Evolutionary conservation across 805 yeast species (phyloP).

Genomic region (Ogataea corticis): DNA sequence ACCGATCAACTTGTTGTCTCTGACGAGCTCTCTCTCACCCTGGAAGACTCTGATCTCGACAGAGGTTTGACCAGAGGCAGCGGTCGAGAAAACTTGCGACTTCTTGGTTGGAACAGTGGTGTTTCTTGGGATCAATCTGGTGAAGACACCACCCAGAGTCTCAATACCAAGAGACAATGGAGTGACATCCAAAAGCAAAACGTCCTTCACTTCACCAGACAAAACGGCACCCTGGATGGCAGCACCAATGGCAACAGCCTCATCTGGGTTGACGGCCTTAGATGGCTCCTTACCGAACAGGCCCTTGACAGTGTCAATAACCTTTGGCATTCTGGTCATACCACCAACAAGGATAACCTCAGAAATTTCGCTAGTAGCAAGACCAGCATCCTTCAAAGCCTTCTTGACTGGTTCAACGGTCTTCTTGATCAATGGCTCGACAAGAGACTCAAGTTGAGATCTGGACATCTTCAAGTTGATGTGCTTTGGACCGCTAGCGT

Average conservation of each 20-base stretch:
- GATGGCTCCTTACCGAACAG: conserved; percentile 66
- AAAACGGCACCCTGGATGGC: conserved; percentile 87
- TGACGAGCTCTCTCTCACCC: conserved; percentile 98
- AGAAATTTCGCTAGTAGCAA: conserved; percentile 64
- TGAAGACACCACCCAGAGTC: conserved; percentile 97
- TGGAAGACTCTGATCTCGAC: conserved; percentile 98
- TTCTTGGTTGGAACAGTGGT: conserved; percentile 97
- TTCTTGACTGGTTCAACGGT: conserved; percentile 74
- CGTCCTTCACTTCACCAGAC: conserved; percentile 80
- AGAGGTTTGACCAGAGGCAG: conserved; percentile 94
- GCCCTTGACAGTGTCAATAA: conserved; percentile 59
- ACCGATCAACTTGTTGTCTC: conserved; percentile 97
- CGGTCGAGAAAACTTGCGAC: conserved; percentile 94
- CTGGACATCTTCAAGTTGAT: conserved; percentile 60
- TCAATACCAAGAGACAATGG: conserved; percentile 94
- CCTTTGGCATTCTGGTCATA: conserved; percentile 88
- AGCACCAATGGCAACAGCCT: conserved; percentile 90
- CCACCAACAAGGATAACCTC: conserved; percentile 84
- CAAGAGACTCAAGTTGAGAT: conserved; percentile 65
- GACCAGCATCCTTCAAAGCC: conserved; percentile 73
- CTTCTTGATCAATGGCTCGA: conserved; percentile 62
- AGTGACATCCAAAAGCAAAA: conserved; percentile 75
- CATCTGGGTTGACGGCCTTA: conserved; percentile 82
- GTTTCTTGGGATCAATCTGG: conserved; percentile 87
- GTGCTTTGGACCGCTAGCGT: conserved; percentile 53